Evolutionary conservation across 768 basidiomycete genomes (phyloP).

Genomic region (Rhodocollybia butyracea): DNA sequence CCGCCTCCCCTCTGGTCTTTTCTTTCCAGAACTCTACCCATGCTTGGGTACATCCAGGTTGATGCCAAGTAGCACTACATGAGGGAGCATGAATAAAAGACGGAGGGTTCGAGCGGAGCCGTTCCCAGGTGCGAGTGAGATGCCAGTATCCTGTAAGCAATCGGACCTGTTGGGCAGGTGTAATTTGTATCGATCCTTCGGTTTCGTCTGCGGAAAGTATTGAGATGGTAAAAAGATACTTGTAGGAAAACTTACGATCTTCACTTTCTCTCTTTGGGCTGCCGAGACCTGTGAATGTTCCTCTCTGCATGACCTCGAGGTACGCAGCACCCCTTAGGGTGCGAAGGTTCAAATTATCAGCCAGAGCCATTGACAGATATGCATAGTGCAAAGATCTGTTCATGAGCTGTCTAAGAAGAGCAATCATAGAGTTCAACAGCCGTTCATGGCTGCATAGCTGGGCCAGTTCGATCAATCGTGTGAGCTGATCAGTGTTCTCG

Average conservation of each 20-base stretch:
- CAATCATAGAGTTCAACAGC: conserved; percentile 58
- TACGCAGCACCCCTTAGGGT: conserved; percentile 63
- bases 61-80: conserved; percentile 70
- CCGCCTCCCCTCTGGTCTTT: conserved; percentile 58
- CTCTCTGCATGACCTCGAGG: conserved; percentile 68
- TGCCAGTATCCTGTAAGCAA: conserved; percentile 69
- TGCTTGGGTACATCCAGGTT: conserved; percentile 66
- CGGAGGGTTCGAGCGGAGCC: conserved; percentile 51
- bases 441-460: conserved; percentile 63
- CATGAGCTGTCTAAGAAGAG: conserved; percentile 60
- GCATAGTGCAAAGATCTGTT: conserved; percentile 59
- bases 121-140: conserved; percentile 65
- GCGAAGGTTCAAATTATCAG: conserved; percentile 65
- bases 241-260: neutral
- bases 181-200: conserved; percentile 41
- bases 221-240: neutral
- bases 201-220: neutral
- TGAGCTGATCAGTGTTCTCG: conserved; percentile 45
- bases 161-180: conserved; percentile 56
- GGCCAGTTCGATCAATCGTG: conserved; percentile 62
- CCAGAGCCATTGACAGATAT: conserved; percentile 68
- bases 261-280: neutral
- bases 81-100: conserved; percentile 61
- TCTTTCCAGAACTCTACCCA: conserved; percentile 84
- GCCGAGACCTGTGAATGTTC: neutral